A percentile compares a stretch with the other conserved stretches of the same genome.
These are phyloP conservation scores for Ceratocystis alfenasii DNA, from an alignment of 2,329 filamentous ascomycete species.

Conservation along the genomic window DNA sequence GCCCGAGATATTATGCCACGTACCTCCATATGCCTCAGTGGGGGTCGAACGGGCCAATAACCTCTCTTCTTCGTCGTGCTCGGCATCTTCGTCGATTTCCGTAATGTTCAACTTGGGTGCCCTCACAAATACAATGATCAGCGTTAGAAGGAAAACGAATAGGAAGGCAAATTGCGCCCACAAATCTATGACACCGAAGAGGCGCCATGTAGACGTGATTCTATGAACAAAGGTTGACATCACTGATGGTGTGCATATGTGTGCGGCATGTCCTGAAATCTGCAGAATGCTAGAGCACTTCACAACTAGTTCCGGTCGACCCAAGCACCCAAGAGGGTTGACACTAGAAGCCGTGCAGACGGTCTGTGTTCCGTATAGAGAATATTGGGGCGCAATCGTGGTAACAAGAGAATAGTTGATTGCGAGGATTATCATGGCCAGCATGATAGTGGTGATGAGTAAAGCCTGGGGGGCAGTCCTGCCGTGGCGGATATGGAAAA, in stretches of 20 bases:
- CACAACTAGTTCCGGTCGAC: slow-evolving; percentile 58
- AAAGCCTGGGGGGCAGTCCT: slow-evolving; percentile 86
- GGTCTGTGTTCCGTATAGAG: slow-evolving; percentile 86
- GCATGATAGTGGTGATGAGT: slow-evolving; percentile 77
- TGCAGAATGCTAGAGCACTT: slow-evolving; percentile 66
- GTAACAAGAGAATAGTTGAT: slow-evolving; percentile 89
- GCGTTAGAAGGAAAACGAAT: slow-evolving; percentile 68
- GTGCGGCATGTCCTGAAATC: slow-evolving; percentile 54
- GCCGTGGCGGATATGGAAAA: slow-evolving; percentile 83
- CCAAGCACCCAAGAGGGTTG: slow-evolving; percentile 59
- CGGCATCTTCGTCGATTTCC: slow-evolving; percentile 76
- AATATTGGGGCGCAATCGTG: slow-evolving; percentile 91
- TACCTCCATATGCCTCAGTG: slow-evolving; percentile 32
- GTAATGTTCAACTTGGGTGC: slow-evolving; percentile 65
- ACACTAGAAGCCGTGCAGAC: slow-evolving; percentile 67
- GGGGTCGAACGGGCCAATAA: slow-evolving; percentile 77
- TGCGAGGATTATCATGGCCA: slow-evolving; percentile 78
- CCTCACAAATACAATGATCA: slow-evolving; percentile 66
- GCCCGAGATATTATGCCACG: slow-evolving; percentile 15
- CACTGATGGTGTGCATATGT: slow-evolving; percentile 81
- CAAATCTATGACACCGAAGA: slow-evolving; percentile 86
- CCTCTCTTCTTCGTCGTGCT: slow-evolving; percentile 87
- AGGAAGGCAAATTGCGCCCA: slow-evolving; percentile 95
- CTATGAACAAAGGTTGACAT: slow-evolving; percentile 89
- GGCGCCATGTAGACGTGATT: slow-evolving; percentile 84